Evolutionary conservation across 768 basidiomycete species (phyloP), one percentile per base, ranked within the genome.

Genomic region (Phanerochaete sordida): DNA sequence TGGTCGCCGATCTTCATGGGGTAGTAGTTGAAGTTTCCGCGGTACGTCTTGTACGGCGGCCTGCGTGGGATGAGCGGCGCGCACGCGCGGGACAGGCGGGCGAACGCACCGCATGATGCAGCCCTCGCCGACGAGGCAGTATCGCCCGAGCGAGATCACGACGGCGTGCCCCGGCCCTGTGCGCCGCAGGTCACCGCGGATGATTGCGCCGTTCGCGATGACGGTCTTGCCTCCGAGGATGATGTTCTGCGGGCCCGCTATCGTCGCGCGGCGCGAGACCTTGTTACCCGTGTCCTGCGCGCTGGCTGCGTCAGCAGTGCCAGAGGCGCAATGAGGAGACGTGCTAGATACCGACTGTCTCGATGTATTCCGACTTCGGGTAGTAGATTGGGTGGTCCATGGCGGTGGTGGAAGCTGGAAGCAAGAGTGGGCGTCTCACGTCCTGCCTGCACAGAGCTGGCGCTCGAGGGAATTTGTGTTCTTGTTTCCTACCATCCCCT

Each of bases 191-290:
- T 99, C 97, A 1, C 97, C 97, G 50, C 97, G 88, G 52, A 99
- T 89, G 57, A 98, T 93, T 9, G 92, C 91, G 21, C 86, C 84
- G 60, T 84, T 88, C 1, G 94, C 90, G 60, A 99, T 95, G 72
- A 98, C 93, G 1, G 94, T 95, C 77, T 98, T 97, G 48, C 96
- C 97, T 43, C 93, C 94, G 15, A 99, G 86, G 62, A 98, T 93
- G 72, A 98, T 99, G 72, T 97, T 98, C 73, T 95, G 90, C 12
- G 94, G 91, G 1, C 96, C 96, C 58, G 89, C 86, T 68, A 98
- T 97, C 27, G 87, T 89, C 19, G 94, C 93, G 62, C 91, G 85
- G 59, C 93, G 84, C 43, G 93, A 95, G 46, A 98, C 95, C 74
- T 96, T 96, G 79, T 98, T 96, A 47, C 93, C 93, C 62, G 93